Percentiles rank a stretch among this genome's conserved stretches.
phyloP scores from a whole-genome alignment of 1,284 basidiomycete species.

The Stygiomarasmius scandens region DNA sequence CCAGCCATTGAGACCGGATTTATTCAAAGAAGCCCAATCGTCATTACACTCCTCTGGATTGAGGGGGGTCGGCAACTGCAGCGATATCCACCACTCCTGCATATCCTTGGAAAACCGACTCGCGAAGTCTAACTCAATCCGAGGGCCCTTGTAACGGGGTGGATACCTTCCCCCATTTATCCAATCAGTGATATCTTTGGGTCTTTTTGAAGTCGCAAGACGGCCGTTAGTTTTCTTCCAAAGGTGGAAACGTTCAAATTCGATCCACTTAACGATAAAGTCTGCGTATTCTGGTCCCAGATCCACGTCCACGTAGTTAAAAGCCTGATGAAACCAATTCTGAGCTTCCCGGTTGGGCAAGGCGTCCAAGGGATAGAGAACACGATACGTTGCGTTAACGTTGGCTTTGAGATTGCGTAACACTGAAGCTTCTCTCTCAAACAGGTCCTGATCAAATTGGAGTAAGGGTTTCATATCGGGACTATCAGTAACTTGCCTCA shows the following conservation, averaged over 20 bases:
- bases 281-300: background rate
- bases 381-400: too few species aligned
- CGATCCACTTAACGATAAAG: background rate
- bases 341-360: background rate
- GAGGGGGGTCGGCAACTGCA: background rate
- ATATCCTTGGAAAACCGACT: background rate
- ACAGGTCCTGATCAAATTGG: too few species aligned
- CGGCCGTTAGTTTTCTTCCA: background rate
- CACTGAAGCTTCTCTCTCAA: too few species aligned
- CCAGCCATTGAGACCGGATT: slow-evolving; percentile 4
- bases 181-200: background rate
- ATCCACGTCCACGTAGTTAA: slow-evolving; percentile 1
- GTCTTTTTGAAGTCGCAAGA: background rate
- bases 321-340: background rate
- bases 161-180: background rate
- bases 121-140: background rate
- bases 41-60: background rate
- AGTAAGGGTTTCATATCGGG: too few species aligned
- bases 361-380: background rate
- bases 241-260: background rate
- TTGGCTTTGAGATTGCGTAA: too few species aligned
- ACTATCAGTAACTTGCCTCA: too few species aligned
- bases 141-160: background rate
- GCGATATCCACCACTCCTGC: background rate
- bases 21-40: slow-evolving; percentile 1